Percentiles rank a stretch among this genome's conserved stretches.
Evolutionary conservation across 768 basidiomycete genomes (phyloP).

Genomic region (Russula griseocarnosa): DNA sequence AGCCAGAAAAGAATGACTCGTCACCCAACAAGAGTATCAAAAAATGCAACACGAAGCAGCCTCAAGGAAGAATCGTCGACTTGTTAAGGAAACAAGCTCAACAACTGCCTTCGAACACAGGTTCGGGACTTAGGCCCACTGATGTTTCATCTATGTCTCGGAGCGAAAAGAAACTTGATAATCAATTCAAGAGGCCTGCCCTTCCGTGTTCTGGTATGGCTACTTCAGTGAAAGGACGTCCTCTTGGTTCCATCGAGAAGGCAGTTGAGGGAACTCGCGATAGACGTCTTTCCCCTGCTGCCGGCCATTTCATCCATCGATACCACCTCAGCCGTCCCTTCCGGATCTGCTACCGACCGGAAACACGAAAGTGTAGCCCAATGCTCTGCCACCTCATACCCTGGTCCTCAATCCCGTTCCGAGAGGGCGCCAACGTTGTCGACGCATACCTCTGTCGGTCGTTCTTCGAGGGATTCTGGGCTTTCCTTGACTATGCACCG

Average conservation of each 20-base stretch:
- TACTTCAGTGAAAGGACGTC: not conserved
- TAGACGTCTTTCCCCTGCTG: not conserved
- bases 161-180: not conserved
- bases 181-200: not conserved
- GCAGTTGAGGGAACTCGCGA: not conserved
- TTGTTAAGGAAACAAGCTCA: slow-evolving; percentile 45
- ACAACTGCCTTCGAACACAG: slow-evolving; percentile 9
- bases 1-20: not conserved
- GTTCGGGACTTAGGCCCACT: slow-evolving; percentile 18
- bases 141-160: slow-evolving; percentile 1
- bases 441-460: not conserved
- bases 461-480: not conserved
- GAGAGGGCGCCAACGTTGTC: not conserved
- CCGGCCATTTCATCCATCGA: not conserved
- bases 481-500: not conserved
- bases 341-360: not conserved
- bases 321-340: not conserved
- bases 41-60: slow-evolving; percentile 22
- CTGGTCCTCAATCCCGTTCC: slow-evolving; percentile 3
- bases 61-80: slow-evolving; percentile 41
- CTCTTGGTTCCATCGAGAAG: not conserved
- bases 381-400: not conserved
- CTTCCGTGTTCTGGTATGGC: not conserved
- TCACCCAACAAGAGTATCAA: not conserved
- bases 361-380: not conserved